Conservation (phyloP, 1,284 basidiomycete genomes). For the Ceratobasidium sp. region DNA sequence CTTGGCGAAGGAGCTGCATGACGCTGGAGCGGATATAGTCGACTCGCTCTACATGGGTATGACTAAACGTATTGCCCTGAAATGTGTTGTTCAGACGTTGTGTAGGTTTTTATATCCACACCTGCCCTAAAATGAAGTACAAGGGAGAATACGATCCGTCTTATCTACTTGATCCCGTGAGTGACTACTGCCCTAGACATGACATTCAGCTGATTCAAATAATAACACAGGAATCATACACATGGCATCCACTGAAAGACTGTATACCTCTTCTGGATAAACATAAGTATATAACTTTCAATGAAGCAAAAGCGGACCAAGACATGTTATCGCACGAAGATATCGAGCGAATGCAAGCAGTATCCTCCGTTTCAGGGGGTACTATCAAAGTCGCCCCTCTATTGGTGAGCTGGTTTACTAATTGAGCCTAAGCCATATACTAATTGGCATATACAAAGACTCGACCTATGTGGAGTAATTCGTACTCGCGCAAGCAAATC, state of each 20-base stretch:
- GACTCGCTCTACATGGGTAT: constrained; percentile 86
- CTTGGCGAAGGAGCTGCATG: constrained; percentile 77
- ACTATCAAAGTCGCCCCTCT: constrained; percentile 14
- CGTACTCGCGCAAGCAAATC: constrained; percentile 4
- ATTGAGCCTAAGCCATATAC: background rate
- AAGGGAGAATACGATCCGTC: constrained; percentile 94
- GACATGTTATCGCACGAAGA: constrained; percentile 30
- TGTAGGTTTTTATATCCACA: constrained; percentile 90
- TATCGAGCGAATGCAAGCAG: constrained; percentile 26
- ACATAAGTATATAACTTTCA: constrained; percentile 77
- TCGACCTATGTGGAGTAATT: background rate
- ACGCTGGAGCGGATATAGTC: constrained; percentile 75
- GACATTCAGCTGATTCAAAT: constrained; percentile 22
- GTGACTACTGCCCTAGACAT: constrained; percentile 50
- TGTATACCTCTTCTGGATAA: constrained; percentile 74
- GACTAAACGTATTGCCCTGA: constrained; percentile 3
- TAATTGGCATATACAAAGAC: constrained; percentile 13
- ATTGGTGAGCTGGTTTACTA: background rate
- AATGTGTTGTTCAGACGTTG: background rate
- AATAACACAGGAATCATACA: constrained; percentile 73
- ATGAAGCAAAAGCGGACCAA: constrained; percentile 60
- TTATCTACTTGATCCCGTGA: constrained; percentile 87
- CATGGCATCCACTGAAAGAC: constrained; percentile 76
- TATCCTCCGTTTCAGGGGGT: constrained; percentile 10
- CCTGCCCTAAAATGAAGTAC: constrained; percentile 96